phyloP scores from a whole-genome alignment of 371 early-diverging fungal genomes.

The Dichotomocladium elegans region DNA sequence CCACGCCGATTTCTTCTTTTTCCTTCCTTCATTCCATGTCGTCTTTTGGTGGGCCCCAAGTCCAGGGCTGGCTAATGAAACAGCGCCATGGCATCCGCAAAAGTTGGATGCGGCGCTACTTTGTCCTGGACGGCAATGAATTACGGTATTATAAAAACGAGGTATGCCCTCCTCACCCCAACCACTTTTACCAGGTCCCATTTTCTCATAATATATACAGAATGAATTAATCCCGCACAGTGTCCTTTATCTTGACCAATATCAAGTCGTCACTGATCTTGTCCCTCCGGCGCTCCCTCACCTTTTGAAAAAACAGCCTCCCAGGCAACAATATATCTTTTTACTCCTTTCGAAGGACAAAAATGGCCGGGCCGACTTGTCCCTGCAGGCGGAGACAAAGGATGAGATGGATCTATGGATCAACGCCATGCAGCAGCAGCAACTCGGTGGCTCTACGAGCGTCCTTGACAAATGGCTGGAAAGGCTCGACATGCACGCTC shows the following conservation, averaged over 20 bases:
- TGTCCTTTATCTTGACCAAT: slow-evolving; percentile 28
- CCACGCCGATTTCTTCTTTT: neutral
- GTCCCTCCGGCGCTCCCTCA: slow-evolving; percentile 4
- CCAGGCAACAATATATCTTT: slow-evolving; percentile 22
- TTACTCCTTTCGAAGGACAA: slow-evolving; percentile 30
- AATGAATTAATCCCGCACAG: slow-evolving; percentile 22
- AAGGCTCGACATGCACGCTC: slow-evolving; percentile 21
- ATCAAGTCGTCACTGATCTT: slow-evolving; percentile 20
- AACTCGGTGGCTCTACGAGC: slow-evolving; percentile 19
- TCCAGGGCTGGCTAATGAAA: slow-evolving; percentile 33
- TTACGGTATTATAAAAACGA: slow-evolving; percentile 18
- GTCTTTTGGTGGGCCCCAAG: slow-evolving; percentile 2
- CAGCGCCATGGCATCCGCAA: slow-evolving; percentile 38
- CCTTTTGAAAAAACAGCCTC: slow-evolving; percentile 11
- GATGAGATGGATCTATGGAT: slow-evolving; percentile 26
- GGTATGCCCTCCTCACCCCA: slow-evolving; percentile 7
- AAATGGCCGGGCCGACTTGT: slow-evolving; percentile 28
- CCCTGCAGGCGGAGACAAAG: slow-evolving; percentile 26
- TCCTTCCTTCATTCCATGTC: neutral
- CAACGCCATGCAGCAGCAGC: slow-evolving; percentile 14
- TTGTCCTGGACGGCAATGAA: slow-evolving; percentile 19
- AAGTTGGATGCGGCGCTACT: slow-evolving; percentile 16
- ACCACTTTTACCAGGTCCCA: no score
- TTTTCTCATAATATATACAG: slow-evolving; percentile 10
- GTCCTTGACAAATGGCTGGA: slow-evolving; percentile 45